Conservation (phyloP, 371 early-diverging fungal species). For the Zopfochytrium polystomum region DNA sequence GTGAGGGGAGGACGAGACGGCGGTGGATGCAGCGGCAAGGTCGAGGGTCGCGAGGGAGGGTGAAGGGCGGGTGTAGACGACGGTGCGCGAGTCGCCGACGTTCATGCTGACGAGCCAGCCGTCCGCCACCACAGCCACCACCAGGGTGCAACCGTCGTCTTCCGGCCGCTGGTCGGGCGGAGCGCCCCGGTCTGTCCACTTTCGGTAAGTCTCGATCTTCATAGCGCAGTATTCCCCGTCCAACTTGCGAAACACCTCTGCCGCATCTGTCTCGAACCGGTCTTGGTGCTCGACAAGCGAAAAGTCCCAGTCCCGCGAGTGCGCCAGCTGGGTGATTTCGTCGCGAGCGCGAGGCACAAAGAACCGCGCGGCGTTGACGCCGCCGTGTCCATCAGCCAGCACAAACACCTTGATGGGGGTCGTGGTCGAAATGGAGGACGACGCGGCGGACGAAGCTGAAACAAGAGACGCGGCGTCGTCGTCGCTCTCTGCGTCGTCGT, state of each 20-base stretch:
- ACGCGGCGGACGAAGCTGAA: too few species aligned
- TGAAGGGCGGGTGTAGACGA: slow-evolving; percentile 34
- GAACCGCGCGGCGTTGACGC: slow-evolving; percentile 40
- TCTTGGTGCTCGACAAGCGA: slow-evolving; percentile 9
- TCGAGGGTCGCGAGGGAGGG: not conserved
- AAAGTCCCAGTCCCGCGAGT: slow-evolving; percentile 36
- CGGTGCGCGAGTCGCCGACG: slow-evolving; percentile 78
- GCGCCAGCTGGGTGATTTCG: slow-evolving; percentile 22
- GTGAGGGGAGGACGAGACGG: slow-evolving; percentile 3
- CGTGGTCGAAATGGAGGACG: too few species aligned
- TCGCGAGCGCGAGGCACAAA: slow-evolving; percentile 34
- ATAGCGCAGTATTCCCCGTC: slow-evolving; percentile 40
- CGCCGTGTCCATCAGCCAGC: slow-evolving; percentile 52
- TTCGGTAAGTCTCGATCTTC: slow-evolving; percentile 41
- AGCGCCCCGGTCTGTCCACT: slow-evolving; percentile 34
- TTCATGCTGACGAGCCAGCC: slow-evolving; percentile 79
- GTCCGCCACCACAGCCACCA: slow-evolving; percentile 67
- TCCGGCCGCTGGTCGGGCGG: slow-evolving; percentile 42
- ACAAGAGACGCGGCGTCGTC: too few species aligned
- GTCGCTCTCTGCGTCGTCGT: too few species aligned
- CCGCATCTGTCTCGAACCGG: slow-evolving; percentile 22
- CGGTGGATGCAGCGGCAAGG: not conserved
- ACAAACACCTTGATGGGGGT: too few species aligned
- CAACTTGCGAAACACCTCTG: slow-evolving; percentile 31
- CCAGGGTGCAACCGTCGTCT: slow-evolving; percentile 80